Evolutionary conservation across 75 land plant species (phyloP).

Genomic region (Pinus albicaulis): DNA sequence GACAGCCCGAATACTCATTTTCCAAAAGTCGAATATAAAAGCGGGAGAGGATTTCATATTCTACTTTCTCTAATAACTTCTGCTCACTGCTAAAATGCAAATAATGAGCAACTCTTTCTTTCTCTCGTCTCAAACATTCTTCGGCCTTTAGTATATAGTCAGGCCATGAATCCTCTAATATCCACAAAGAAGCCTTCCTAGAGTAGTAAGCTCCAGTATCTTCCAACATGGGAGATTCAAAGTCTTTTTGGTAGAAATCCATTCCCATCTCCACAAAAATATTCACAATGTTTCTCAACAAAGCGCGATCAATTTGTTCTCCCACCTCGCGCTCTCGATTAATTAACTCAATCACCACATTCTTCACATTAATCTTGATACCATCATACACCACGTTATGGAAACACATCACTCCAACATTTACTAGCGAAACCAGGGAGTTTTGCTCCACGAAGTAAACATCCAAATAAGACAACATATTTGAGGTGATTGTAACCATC

Average conservation of each 20-base stretch:
- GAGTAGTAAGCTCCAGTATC: no score
- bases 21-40: no score
- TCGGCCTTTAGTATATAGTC: slow-evolving; percentile 57
- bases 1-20: no score
- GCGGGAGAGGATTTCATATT: no score
- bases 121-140: no score
- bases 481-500: slow-evolving; percentile 86
- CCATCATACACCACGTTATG: slow-evolving; percentile 53
- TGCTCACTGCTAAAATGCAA: slow-evolving; percentile 81
- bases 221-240: no score
- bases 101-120: slow-evolving; percentile 4
- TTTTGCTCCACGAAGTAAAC: slow-evolving; percentile 77
- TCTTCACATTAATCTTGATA: slow-evolving; percentile 18
- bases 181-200: slow-evolving; percentile 12
- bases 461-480: slow-evolving; percentile 84
- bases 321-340: slow-evolving; percentile 73
- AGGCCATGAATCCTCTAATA: slow-evolving; percentile 82
- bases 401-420: slow-evolving; percentile 79
- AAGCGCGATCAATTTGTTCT: slow-evolving; percentile 50
- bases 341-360: background rate
- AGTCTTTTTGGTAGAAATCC: no score
- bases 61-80: slow-evolving; percentile 49
- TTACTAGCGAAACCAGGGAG: slow-evolving; percentile 75
- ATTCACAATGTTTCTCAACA: no score
- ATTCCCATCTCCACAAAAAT: no score